Conservation (phyloP, 2,329 filamentous ascomycete species). For the Albophoma yamanashiensis region DNA sequence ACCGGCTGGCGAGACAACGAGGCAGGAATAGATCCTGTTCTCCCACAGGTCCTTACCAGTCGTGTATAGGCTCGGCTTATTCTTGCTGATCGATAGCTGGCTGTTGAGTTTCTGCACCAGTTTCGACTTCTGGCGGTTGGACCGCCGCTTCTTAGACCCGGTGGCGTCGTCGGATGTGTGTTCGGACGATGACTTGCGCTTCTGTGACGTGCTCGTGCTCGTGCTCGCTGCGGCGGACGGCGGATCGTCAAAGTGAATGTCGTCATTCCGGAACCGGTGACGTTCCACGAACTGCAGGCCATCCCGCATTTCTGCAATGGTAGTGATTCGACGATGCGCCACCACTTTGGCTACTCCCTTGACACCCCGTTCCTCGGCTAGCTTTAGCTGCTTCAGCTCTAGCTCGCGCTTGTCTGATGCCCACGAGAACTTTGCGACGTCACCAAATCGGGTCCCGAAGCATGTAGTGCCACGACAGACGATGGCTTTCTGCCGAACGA, state of each 20-base stretch:
- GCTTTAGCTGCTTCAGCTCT: too few relatives aligned
- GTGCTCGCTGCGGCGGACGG: neutral
- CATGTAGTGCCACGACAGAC: too few relatives aligned
- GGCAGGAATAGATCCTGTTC: conserved; percentile 6
- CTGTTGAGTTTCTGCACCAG: too few relatives aligned
- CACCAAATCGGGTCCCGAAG: too few relatives aligned
- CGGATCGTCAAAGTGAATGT: neutral
- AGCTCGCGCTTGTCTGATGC: too few relatives aligned
- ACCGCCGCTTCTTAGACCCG: too few relatives aligned
- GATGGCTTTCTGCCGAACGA: too few relatives aligned
- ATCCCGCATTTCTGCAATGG: conserved; percentile 5
- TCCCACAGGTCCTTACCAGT: conserved; percentile 4
- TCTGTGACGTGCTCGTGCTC: neutral
- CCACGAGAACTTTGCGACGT: too few relatives aligned
- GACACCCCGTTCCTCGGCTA: conserved; percentile 5
- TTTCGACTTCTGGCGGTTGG: too few relatives aligned
- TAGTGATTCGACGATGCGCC: conserved; percentile 6
- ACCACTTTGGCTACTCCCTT: conserved; percentile 7
- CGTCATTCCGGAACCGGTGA: conserved; percentile 4
- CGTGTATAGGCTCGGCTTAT: conserved; percentile 4
- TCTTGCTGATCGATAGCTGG: neutral
- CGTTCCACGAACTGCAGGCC: conserved; percentile 2
- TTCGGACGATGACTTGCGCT: conserved; percentile 4
- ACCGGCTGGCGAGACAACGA: conserved; percentile 7
- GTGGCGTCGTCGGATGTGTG: too few relatives aligned